These are phyloP conservation scores for Dioscorea alata DNA, from an alignment of 106 monocot genomes.

Conservation along the genomic window DNA sequence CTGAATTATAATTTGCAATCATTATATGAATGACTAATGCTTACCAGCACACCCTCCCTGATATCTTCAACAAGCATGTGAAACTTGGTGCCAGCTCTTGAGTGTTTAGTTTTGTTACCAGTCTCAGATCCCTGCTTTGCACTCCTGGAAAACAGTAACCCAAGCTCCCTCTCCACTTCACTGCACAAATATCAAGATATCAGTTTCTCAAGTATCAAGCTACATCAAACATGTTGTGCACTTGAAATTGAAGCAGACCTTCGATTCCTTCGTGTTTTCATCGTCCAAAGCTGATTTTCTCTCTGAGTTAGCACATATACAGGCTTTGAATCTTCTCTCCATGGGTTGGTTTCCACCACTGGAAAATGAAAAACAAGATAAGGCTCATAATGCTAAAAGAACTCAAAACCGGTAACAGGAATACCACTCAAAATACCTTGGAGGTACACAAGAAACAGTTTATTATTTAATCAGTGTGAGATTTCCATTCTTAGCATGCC, in stretches of 20 bases:
- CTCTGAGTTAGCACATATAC: conserved; percentile 90
- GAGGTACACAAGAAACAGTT: too few species aligned
- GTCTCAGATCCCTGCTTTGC: conserved; percentile 35
- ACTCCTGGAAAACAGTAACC: conserved; percentile 66
- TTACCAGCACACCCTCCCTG: conserved; percentile 96
- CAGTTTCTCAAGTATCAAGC: background rate
- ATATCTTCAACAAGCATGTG: conserved; percentile 98
- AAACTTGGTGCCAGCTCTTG: conserved; percentile 51
- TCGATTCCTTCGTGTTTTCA: conserved; percentile 91
- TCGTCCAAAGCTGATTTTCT: conserved; percentile 90
- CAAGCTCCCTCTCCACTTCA: conserved; percentile 96
- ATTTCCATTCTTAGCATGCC: too few species aligned
- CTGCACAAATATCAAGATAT: conserved; percentile 24
- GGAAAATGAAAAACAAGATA: conserved; percentile 5
- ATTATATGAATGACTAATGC: conserved; percentile 7
- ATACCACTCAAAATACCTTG: too few species aligned
- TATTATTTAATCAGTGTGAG: too few species aligned
- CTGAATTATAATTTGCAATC: too few species aligned
- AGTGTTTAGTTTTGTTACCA: conserved; percentile 60
- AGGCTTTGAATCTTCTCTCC: conserved; percentile 89
- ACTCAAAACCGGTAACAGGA: background rate
- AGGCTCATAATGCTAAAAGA: background rate
- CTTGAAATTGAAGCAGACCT: conserved; percentile 38
- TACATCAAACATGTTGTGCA: background rate
- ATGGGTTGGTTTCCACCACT: conserved; percentile 93